These are phyloP conservation scores for Aureobasidium sp. DNA, from an alignment of 2,329 filamentous ascomycete genomes.

Conservation along the genomic window DNA sequence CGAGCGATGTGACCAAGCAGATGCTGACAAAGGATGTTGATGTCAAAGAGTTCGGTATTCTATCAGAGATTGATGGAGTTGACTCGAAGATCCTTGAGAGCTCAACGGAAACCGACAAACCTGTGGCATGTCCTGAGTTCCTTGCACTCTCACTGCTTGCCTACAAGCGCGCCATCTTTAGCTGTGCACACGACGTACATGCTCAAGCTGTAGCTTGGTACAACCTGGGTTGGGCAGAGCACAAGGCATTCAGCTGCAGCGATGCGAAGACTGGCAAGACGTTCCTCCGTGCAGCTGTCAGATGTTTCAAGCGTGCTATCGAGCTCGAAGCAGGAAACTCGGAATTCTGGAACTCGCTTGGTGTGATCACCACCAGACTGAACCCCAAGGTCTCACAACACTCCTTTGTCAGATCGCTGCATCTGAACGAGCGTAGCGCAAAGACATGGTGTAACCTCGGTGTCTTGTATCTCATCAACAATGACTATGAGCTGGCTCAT, in stretches of 20 bases:
- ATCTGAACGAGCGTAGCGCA: slow-evolving; percentile 80
- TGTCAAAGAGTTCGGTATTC: slow-evolving; percentile 51
- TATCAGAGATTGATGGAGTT: slow-evolving; percentile 64
- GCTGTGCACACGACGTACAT: slow-evolving; percentile 66
- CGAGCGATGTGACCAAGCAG: slow-evolving; percentile 48
- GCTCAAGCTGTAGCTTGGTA: slow-evolving; percentile 96
- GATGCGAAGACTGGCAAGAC: slow-evolving; percentile 49
- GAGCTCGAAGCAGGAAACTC: slow-evolving; percentile 89
- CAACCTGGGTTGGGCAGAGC: slow-evolving; percentile 91
- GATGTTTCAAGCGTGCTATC: slow-evolving; percentile 91
- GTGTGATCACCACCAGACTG: slow-evolving; percentile 79
- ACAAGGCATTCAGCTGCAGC: slow-evolving; percentile 65
- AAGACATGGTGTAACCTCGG: slow-evolving; percentile 88
- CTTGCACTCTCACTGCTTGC: slow-evolving; percentile 50
- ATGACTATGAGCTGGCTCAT: slow-evolving; percentile 79
- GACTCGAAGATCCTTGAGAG: slow-evolving; percentile 23
- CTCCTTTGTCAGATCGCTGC: slow-evolving; percentile 84
- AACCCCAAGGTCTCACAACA: slow-evolving; percentile 88
- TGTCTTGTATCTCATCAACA: slow-evolving; percentile 74
- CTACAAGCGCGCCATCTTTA: slow-evolving; percentile 77
- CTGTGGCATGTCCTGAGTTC: not conserved
- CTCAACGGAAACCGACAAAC: not conserved
- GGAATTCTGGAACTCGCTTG: slow-evolving; percentile 95
- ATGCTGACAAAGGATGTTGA: slow-evolving; percentile 53
- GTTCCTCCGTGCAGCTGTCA: slow-evolving; percentile 73